Evolutionary conservation across 495 filamentous ascomycete species (phyloP).

Genomic region (Daldinia childiae): DNA sequence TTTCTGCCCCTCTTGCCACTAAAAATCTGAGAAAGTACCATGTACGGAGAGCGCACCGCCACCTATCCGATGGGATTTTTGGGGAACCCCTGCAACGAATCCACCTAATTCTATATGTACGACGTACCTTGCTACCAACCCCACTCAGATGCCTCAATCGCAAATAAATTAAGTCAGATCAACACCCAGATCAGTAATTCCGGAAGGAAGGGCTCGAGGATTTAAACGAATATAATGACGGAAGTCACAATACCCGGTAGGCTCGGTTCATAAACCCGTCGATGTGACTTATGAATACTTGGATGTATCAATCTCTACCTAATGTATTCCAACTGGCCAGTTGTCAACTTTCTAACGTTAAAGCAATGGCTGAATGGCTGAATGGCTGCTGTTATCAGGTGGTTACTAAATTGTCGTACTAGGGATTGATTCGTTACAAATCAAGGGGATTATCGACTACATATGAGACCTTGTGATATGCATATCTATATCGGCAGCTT

Average conservation of each 20-base stretch:
- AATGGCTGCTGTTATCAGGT: not conserved
- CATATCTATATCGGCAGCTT: not conserved
- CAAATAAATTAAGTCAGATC: slow-evolving; percentile 27
- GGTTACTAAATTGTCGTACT: not conserved
- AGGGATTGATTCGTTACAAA: not conserved
- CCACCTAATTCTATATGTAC: not conserved
- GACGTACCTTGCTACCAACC: not conserved
- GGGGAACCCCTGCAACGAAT: slow-evolving; percentile 29
- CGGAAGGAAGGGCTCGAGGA: slow-evolving; percentile 32
- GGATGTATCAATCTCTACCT: not conserved
- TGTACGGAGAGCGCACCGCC: slow-evolving; percentile 21
- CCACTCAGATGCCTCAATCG: slow-evolving; percentile 10
- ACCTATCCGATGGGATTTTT: slow-evolving; percentile 26
- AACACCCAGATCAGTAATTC: slow-evolving; percentile 30
- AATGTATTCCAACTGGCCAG: slow-evolving; percentile 1
- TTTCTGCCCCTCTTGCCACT: slow-evolving; percentile 11
- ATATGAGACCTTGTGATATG: slow-evolving; percentile 13
- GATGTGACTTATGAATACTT: not conserved
- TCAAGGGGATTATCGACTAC: not conserved
- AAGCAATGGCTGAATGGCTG: not conserved
- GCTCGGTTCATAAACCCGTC: slow-evolving; percentile 21
- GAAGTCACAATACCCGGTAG: slow-evolving; percentile 7
- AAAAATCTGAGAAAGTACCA: not conserved
- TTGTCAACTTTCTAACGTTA: slow-evolving; percentile 9
- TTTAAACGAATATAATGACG: slow-evolving; percentile 21